These are phyloP conservation scores for Physcomitrellopsis africana DNA, from an alignment of 225 moss, liverwort and hornwort genomes.

Conservation along the genomic window DNA sequence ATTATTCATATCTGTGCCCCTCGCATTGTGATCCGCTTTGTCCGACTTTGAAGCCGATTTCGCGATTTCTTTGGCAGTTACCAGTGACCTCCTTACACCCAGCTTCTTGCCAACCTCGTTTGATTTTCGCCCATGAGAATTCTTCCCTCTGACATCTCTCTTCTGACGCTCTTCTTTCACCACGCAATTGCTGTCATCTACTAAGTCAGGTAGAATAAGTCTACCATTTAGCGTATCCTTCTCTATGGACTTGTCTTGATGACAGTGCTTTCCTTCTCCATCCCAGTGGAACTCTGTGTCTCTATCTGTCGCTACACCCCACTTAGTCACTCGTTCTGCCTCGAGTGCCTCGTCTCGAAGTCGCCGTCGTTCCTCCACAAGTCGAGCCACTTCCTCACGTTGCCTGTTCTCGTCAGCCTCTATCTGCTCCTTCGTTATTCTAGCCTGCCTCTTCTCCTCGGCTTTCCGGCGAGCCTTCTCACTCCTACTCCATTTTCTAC, in stretches of 20 bases:
- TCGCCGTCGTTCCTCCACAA: constrained; percentile 77
- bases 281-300: constrained; percentile 70
- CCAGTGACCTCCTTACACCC: constrained; percentile 30
- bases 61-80: constrained; percentile 20
- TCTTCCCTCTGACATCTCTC: constrained; percentile 46
- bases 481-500: constrained; percentile 68
- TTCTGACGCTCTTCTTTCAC: constrained; percentile 61
- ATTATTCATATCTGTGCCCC: constrained; percentile 27
- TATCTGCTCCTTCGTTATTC: constrained; percentile 75
- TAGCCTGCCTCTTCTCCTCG: constrained; percentile 80
- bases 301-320: constrained; percentile 72
- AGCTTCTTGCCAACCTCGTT: constrained; percentile 58
- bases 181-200: constrained; percentile 46
- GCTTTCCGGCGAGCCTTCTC: constrained; percentile 83
- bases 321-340: constrained; percentile 71
- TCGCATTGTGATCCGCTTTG: constrained; percentile 30
- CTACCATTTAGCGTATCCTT: constrained; percentile 60
- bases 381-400: constrained; percentile 81
- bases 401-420: constrained; percentile 85
- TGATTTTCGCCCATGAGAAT: constrained; percentile 37
- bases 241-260: constrained; percentile 71
- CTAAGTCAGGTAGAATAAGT: constrained; percentile 40
- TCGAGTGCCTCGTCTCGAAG: constrained; percentile 79
- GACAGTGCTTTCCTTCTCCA: constrained; percentile 68
- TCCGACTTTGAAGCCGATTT: constrained; percentile 29